Evolutionary conservation across 495 filamentous ascomycete genomes (phyloP).

Genomic region (Cercophora sp.): DNA sequence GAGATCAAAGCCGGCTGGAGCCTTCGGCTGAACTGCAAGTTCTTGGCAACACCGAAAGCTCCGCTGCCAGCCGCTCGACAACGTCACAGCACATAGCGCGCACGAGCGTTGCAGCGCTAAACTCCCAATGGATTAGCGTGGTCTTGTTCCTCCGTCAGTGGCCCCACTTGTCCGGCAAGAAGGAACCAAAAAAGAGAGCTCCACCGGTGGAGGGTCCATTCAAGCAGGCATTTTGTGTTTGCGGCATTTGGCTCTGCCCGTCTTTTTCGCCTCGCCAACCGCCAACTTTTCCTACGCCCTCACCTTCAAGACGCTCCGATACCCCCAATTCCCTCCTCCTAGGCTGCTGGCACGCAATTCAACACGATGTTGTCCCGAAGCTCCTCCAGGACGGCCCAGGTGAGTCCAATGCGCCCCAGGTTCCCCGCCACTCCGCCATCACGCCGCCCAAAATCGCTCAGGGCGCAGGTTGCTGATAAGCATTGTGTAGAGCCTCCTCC

Average conservation of each 20-base stretch:
- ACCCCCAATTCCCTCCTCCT: conserved; percentile 5
- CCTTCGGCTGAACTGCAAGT: no score
- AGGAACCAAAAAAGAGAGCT: conserved; percentile 26
- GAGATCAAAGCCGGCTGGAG: no score
- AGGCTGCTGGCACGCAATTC: conserved; percentile 20
- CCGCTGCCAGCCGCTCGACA: conserved; percentile 5
- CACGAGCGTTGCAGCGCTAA: conserved; percentile 9
- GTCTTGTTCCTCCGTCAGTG: neutral
- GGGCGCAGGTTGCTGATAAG: conserved; percentile 29
- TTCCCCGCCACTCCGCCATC: conserved; percentile 2
- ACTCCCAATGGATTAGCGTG: conserved; percentile 8
- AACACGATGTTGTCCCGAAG: conserved; percentile 58
- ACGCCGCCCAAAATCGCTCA: conserved; percentile 12
- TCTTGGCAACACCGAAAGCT: no score
- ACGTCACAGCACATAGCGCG: conserved; percentile 20
- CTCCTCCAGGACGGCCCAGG: conserved; percentile 49
- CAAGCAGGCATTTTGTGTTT: conserved; percentile 20
- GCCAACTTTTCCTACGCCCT: conserved; percentile 1
- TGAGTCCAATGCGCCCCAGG: conserved; percentile 23
- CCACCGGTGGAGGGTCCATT: conserved; percentile 17
- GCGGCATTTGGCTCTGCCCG: conserved; percentile 30
- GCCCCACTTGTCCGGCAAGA: conserved; percentile 18
- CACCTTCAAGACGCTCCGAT: conserved; percentile 4
- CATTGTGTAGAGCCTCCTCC: conserved; percentile 51
- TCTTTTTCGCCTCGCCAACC: conserved; percentile 13